Evolutionary conservation across 2,329 filamentous ascomycete species (phyloP).

Genomic region (Xylariaceae sp.): DNA sequence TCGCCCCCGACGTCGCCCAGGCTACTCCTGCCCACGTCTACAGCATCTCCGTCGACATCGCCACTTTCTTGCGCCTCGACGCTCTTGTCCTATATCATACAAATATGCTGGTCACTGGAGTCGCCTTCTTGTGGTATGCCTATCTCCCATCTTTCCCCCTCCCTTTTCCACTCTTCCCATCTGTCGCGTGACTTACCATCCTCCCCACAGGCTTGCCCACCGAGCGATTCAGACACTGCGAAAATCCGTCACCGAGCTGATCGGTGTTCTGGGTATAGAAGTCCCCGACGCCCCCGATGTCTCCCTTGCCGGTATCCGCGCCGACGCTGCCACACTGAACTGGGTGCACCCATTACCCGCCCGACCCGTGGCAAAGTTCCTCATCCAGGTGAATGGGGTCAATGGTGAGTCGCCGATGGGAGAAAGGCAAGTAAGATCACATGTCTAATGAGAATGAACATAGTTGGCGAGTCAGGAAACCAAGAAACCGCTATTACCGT

Average conservation of each 20-base stretch:
- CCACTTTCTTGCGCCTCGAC: slow-evolving; percentile 43
- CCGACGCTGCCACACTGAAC: slow-evolving; percentile 82
- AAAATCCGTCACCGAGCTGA: slow-evolving; percentile 86
- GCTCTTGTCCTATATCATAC: slow-evolving; percentile 46
- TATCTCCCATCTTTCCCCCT: no score
- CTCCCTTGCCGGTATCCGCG: slow-evolving; percentile 82
- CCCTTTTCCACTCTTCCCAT: not conserved
- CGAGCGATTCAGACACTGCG: slow-evolving; percentile 84
- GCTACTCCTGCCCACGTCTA: slow-evolving; percentile 35
- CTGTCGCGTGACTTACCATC: slow-evolving; percentile 14
- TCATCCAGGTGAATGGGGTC: slow-evolving; percentile 90
- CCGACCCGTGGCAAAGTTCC: slow-evolving; percentile 74
- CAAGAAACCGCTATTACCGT: slow-evolving; percentile 88
- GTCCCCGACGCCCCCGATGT: slow-evolving; percentile 87
- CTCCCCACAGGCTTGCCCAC: slow-evolving; percentile 64
- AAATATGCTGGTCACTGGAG: slow-evolving; percentile 52
- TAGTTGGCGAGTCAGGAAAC: slow-evolving; percentile 79
- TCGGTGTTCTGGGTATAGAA: slow-evolving; percentile 87
- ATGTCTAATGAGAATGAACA: slow-evolving; percentile 15
- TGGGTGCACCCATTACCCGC: slow-evolving; percentile 73
- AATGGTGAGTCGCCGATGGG: slow-evolving; percentile 58
- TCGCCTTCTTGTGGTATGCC: slow-evolving; percentile 51
- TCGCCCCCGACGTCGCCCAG: slow-evolving; percentile 39
- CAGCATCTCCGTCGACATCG: slow-evolving; percentile 30
- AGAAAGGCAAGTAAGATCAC: not conserved